phyloP scores from a whole-genome alignment of 2,329 filamentous ascomycete genomes.

The Xylariaceae sp. region DNA sequence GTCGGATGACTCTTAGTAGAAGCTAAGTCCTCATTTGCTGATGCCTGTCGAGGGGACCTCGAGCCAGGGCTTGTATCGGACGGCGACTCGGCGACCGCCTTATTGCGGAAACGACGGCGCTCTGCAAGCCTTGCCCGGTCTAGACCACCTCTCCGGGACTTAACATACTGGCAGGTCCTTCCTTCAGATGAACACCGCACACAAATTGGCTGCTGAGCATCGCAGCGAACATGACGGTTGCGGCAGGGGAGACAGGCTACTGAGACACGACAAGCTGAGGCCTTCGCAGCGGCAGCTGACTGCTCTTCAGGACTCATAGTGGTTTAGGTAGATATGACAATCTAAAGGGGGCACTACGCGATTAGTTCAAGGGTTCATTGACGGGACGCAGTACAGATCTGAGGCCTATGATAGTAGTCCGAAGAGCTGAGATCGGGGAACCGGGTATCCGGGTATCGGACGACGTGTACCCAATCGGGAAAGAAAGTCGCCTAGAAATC shows the following conservation, averaged over 20 bases:
- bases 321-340: neutral
- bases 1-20: neutral
- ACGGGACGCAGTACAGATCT: conserved; percentile 6
- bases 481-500: neutral
- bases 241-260: conserved; percentile 30
- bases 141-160: conserved; percentile 29
- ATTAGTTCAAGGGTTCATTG: neutral
- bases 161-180: conserved; percentile 29
- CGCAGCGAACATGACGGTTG: conserved; percentile 28
- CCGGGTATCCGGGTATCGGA: conserved; percentile 23
- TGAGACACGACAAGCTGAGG: conserved; percentile 21
- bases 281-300: neutral
- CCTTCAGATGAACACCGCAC: conserved; percentile 26
- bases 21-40: neutral
- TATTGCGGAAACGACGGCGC: conserved; percentile 20
- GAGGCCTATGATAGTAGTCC: conserved; percentile 4
- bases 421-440: conserved; percentile 8
- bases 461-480: conserved; percentile 14
- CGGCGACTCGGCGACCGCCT: conserved; percentile 14
- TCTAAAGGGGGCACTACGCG: neutral
- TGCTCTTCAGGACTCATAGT: conserved; percentile 18
- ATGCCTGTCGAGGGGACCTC: neutral
- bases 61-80: conserved; percentile 19
- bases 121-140: conserved; percentile 24
- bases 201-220: conserved; percentile 26